Conservation (phyloP, 352 stramenopile species). For the Plasmopara viticola region DNA sequence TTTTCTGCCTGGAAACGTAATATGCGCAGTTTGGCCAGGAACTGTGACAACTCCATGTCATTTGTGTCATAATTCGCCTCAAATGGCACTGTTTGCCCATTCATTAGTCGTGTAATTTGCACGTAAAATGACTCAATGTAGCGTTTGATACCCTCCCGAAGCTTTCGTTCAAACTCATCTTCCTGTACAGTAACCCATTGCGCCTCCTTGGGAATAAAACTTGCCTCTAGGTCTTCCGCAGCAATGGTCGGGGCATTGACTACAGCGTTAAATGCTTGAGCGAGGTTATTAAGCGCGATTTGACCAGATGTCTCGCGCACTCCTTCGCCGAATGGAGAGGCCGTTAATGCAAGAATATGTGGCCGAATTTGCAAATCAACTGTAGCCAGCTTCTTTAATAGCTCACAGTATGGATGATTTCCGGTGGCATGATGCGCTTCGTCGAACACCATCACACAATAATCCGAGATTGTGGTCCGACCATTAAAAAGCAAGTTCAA, state of each 20-base stretch:
- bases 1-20: conserved; percentile 17
- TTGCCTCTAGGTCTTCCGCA: conserved; percentile 35
- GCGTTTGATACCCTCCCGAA: conserved; percentile 35
- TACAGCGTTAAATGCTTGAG: conserved; percentile 37
- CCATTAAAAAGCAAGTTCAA: conserved; percentile 44
- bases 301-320: conserved; percentile 32
- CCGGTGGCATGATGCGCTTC: conserved; percentile 72
- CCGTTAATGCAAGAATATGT: conserved; percentile 58
- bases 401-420: conserved; percentile 52
- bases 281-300: conserved; percentile 32
- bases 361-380: conserved; percentile 26
- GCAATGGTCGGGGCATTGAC: conserved; percentile 60
- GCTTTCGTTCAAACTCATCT: conserved; percentile 23
- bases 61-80: conserved; percentile 45
- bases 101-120: conserved; percentile 19
- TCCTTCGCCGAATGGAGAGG: conserved; percentile 65
- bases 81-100: conserved; percentile 33
- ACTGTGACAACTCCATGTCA: conserved; percentile 46
- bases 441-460: conserved; percentile 73
- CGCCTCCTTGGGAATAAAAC: conserved; percentile 49
- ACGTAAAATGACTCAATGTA: conserved; percentile 43
- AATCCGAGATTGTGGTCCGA: conserved; percentile 39
- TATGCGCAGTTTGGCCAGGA: conserved; percentile 37
- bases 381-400: conserved; percentile 36
- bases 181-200: conserved; percentile 51